A percentile compares a stretch with the other conserved stretches of the same genome.
Evolutionary conservation across 495 filamentous ascomycete genomes (phyloP).

Genomic region (Talaromyces proteolyticus): DNA sequence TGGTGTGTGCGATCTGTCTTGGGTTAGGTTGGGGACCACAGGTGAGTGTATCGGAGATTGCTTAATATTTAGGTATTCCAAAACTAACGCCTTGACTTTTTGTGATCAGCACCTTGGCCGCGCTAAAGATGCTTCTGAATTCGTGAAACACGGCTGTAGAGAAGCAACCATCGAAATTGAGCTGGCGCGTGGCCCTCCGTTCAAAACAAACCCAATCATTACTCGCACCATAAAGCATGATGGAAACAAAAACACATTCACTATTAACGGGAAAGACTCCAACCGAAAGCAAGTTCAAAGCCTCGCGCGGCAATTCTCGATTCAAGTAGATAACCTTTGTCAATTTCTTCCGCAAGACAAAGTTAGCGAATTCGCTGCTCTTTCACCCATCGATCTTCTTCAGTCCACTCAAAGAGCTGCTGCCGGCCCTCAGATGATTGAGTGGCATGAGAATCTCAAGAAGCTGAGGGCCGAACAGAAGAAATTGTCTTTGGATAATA

Average conservation of each 20-base stretch:
- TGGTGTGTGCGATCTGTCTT: constrained; percentile 95
- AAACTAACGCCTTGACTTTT: constrained; percentile 3
- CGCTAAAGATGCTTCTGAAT: constrained; percentile 79
- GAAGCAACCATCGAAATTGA: constrained; percentile 87
- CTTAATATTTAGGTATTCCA: background rate
- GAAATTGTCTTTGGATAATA: constrained; percentile 50
- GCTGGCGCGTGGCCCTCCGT: constrained; percentile 51
- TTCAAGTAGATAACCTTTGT: constrained; percentile 96
- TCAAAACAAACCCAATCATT: constrained; percentile 60
- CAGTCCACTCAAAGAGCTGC: constrained; percentile 81
- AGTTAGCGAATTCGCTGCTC: constrained; percentile 86
- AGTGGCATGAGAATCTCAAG: constrained; percentile 74
- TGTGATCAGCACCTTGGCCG: constrained; percentile 65
- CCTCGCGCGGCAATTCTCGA: constrained; percentile 63
- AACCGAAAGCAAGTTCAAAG: constrained; percentile 54
- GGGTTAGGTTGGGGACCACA: constrained; percentile 78
- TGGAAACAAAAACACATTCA: constrained; percentile 71
- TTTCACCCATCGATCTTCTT: constrained; percentile 81
- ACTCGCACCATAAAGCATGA: constrained; percentile 71
- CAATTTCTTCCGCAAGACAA: constrained; percentile 97
- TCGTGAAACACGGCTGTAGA: constrained; percentile 81
- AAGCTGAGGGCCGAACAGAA: constrained; percentile 64
- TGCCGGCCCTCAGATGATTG: constrained; percentile 69
- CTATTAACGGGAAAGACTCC: constrained; percentile 55
- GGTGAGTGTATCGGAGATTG: constrained; percentile 27